Conservation (phyloP, 2,329 filamentous ascomycete species). For the Onygena corvina region DNA sequence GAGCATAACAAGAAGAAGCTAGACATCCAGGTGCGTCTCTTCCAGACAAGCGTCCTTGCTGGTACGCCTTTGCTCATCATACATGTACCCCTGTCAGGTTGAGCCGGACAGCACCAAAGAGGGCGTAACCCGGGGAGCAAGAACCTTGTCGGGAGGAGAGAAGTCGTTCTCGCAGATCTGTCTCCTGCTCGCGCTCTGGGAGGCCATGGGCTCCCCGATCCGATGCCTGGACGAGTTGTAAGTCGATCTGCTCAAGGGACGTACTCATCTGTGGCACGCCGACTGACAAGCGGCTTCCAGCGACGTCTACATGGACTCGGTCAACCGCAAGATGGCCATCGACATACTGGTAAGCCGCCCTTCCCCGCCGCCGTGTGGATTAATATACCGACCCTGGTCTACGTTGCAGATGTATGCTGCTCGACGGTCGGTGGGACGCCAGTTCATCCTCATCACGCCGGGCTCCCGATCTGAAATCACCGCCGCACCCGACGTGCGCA, state of each 20-base stretch:
- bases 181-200: slow-evolving; percentile 84
- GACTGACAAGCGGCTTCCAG: slow-evolving; percentile 24
- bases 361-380: slow-evolving; percentile 1
- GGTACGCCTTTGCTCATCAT: too few species aligned
- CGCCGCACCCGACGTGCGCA: slow-evolving; percentile 33
- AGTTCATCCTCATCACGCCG: slow-evolving; percentile 94
- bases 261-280: neutral
- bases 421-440: slow-evolving; percentile 71
- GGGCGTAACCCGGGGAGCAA: slow-evolving; percentile 65
- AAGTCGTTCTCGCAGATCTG: slow-evolving; percentile 98
- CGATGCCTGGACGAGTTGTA: slow-evolving; percentile 89
- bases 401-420: slow-evolving; percentile 60
- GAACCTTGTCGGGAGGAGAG: slow-evolving; percentile 87
- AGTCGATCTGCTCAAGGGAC: slow-evolving; percentile 19
- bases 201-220: slow-evolving; percentile 92
- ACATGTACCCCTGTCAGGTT: slow-evolving; percentile 29
- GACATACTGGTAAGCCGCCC: slow-evolving; percentile 67
- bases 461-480: slow-evolving; percentile 56
- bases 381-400: neutral
- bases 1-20: slow-evolving; percentile 65
- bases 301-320: slow-evolving; percentile 97
- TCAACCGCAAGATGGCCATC: slow-evolving; percentile 86
- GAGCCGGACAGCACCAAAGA: slow-evolving; percentile 59
- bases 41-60: too few species aligned
- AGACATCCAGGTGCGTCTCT: slow-evolving; percentile 52